Conservation (phyloP, 2,329 filamentous ascomycete genomes). For the Ceratocystis smalleyi region DNA sequence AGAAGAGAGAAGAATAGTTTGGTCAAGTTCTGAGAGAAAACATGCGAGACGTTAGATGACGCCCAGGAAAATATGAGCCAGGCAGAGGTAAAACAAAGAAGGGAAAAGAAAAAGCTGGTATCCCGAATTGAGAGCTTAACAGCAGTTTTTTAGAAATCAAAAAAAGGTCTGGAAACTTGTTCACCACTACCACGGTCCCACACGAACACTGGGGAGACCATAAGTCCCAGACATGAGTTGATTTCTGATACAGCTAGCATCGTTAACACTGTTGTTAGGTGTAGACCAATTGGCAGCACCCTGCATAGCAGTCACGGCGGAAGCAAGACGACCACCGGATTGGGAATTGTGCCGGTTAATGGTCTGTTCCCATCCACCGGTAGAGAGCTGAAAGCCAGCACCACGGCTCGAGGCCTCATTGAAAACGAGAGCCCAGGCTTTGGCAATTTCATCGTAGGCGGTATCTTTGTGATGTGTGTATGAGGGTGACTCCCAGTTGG, state of each 20-base stretch:
- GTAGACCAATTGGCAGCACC: constrained; percentile 54
- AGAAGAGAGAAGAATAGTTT: background rate
- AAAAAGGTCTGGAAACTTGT: background rate
- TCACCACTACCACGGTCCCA: constrained; percentile 43
- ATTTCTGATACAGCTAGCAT: constrained; percentile 43
- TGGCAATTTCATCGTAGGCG: constrained; percentile 89
- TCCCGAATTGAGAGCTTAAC: background rate
- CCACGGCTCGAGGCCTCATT: constrained; percentile 81
- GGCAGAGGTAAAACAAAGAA: constrained; percentile 17
- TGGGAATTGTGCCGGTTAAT: constrained; percentile 76
- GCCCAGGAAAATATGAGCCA: constrained; percentile 6
- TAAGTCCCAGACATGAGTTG: constrained; percentile 47
- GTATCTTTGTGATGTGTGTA: constrained; percentile 89
- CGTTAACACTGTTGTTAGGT: constrained; percentile 19
- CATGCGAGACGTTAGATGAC: background rate
- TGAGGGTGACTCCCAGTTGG: constrained; percentile 76
- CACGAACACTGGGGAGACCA: constrained; percentile 39
- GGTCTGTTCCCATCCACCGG: constrained; percentile 82
- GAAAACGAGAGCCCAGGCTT: constrained; percentile 83
- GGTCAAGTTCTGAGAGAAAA: background rate
- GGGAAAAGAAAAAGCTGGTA: constrained; percentile 22
- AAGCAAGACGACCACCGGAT: constrained; percentile 64
- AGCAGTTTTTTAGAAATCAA: background rate
- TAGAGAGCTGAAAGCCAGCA: constrained; percentile 76
- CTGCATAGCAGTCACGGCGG: constrained; percentile 63